phyloP scores from a whole-genome alignment of 768 basidiomycete genomes.

The Kwoniella shandongensis region DNA sequence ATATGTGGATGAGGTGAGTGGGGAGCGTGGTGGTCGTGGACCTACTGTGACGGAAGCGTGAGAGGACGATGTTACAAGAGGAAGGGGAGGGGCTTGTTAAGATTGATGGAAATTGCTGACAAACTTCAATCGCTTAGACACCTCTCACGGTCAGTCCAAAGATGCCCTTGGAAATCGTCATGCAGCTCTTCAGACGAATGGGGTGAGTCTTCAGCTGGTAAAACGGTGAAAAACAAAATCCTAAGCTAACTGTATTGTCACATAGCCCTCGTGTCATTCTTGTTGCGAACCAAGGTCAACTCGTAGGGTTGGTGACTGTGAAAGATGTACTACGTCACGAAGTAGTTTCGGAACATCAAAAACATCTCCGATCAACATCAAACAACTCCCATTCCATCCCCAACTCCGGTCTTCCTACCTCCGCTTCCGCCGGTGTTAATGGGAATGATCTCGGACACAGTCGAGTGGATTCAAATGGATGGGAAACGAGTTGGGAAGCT shows the following conservation, averaged over 20 bases:
- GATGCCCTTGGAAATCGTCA: constrained; percentile 89
- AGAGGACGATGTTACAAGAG: too few relatives aligned
- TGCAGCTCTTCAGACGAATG: constrained; percentile 97
- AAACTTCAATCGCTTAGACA: constrained; percentile 61
- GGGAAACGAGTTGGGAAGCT: constrained; percentile 27
- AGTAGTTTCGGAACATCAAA: constrained; percentile 53
- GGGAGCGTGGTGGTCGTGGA: too few relatives aligned
- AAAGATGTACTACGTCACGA: constrained; percentile 94
- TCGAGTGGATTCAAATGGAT: constrained; percentile 24
- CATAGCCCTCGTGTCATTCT: constrained; percentile 90
- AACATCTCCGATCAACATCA: constrained; percentile 23
- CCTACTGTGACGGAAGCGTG: too few relatives aligned
- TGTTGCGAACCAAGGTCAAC: constrained; percentile 77
- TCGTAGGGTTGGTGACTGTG: constrained; percentile 86
- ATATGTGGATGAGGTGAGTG: constrained; percentile 88
- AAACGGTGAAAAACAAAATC: not conserved
- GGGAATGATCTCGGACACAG: not conserved
- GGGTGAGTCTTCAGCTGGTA: constrained; percentile 64
- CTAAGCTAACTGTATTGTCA: not conserved
- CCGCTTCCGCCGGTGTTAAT: constrained; percentile 6
- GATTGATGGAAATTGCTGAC: not conserved
- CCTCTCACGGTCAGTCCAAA: constrained; percentile 90
- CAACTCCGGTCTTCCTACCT: not conserved
- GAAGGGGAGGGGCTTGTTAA: too few relatives aligned
- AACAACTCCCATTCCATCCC: not conserved